phyloP scores from a whole-genome alignment of 2,329 filamentous ascomycete species.

The Phialophora macrospora region DNA sequence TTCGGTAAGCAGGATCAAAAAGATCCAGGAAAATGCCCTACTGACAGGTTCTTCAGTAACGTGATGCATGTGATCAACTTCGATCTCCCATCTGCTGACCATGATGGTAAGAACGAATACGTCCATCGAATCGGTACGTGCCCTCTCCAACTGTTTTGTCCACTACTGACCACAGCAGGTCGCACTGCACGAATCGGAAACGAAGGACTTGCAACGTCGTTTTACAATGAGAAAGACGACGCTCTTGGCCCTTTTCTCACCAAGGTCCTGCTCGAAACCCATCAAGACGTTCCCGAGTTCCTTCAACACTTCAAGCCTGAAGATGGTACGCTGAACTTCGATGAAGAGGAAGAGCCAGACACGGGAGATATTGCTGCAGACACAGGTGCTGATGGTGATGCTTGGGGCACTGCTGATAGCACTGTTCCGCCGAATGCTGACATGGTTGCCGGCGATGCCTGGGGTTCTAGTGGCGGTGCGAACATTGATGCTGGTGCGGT shows the following conservation, averaged over 20 bases:
- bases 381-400: conserved; percentile 33
- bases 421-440: neutral
- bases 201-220: conserved; percentile 81
- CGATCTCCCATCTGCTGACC: conserved; percentile 73
- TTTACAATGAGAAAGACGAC: conserved; percentile 80
- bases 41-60: conserved; percentile 71
- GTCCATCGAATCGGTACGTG: conserved; percentile 85
- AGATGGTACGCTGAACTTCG: conserved; percentile 52
- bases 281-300: conserved; percentile 82
- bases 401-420: conserved; percentile 28
- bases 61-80: conserved; percentile 94
- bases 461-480: conserved; percentile 22
- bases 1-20: conserved; percentile 22
- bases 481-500: neutral
- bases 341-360: conserved; percentile 59
- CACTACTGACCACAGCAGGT: conserved; percentile 55
- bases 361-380: conserved; percentile 36
- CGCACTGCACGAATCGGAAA: conserved; percentile 95
- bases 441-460: conserved; percentile 14
- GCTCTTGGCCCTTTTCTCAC: conserved; percentile 74
- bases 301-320: conserved; percentile 63
- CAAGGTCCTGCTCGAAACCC: conserved; percentile 79
- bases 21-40: neutral
- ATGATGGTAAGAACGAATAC: conserved; percentile 93
- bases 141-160: neutral